Evolutionary conservation across 108 stramenopile species (phyloP).

Genomic region (Nannochloropsis oceanica): DNA sequence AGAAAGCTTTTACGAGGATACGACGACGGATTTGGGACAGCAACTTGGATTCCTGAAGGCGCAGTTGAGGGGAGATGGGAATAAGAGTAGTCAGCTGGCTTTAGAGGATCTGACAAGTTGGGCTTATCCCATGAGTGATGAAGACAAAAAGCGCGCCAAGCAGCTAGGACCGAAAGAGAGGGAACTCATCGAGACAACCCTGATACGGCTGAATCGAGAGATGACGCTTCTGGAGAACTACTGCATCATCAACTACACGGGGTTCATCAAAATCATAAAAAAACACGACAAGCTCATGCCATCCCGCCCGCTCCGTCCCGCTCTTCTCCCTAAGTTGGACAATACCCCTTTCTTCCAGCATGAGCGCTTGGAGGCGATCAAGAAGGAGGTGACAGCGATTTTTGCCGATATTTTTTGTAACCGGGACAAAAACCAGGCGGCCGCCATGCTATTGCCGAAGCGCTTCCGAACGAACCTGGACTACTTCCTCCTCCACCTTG

Average conservation of each 20-base stretch:
- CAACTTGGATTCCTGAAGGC: neutral
- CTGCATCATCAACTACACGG: constrained; percentile 73
- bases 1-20: neutral
- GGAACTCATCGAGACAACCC: neutral
- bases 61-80: neutral
- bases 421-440: constrained; percentile 55
- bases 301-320: constrained; percentile 37
- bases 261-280: constrained; percentile 74
- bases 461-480: constrained; percentile 70
- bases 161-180: neutral
- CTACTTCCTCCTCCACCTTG: constrained; percentile 67
- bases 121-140: neutral
- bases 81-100: neutral
- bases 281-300: constrained; percentile 65
- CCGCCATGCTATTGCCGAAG: constrained; percentile 63
- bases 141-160: neutral
- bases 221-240: constrained; percentile 36
- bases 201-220: neutral
- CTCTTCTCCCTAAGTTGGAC: constrained; percentile 28
- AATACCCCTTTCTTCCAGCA: neutral
- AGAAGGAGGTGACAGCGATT: constrained; percentile 31
- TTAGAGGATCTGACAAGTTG: neutral
- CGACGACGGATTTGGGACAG: neutral
- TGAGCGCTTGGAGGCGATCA: neutral
- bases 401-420: constrained; percentile 71